Conservation (phyloP, 192 early-diverging fungal species). For the Coemansia sp. region DNA sequence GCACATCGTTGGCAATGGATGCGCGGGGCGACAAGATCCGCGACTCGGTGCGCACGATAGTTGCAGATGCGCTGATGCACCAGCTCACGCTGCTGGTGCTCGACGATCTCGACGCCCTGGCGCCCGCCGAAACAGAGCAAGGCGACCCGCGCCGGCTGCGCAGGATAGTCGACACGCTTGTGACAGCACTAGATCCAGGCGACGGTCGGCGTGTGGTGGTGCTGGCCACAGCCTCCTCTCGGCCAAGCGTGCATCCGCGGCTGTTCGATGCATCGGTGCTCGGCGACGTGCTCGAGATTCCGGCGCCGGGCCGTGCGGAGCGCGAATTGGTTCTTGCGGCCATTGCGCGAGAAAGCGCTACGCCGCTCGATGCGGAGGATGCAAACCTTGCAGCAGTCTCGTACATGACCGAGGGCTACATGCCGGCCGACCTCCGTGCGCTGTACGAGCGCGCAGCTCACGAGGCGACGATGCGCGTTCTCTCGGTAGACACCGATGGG, state of each 20-base stretch:
- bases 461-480: conserved; percentile 70
- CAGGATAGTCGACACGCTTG: conserved; percentile 25
- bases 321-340: conserved; percentile 68
- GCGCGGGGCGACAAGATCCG: conserved; percentile 12
- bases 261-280: conserved; percentile 26
- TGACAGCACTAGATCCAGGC: background rate
- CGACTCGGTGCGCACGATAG: conserved; percentile 18
- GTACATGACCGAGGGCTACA: conserved; percentile 83
- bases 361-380: conserved; percentile 52
- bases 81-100: conserved; percentile 45
- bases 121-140: conserved; percentile 44
- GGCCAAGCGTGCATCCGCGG: conserved; percentile 29
- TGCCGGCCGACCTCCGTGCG: conserved; percentile 76
- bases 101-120: conserved; percentile 49
- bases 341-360: conserved; percentile 61
- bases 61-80: conserved; percentile 12
- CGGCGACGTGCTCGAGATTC: conserved; percentile 27
- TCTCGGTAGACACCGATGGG: conserved; percentile 4
- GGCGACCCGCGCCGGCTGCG: conserved; percentile 21
- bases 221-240: conserved; percentile 39
- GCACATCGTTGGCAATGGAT: conserved; percentile 23
- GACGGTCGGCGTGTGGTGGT: conserved; percentile 22
- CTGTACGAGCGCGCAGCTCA: conserved; percentile 81
- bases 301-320: conserved; percentile 31
- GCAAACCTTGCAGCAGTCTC: conserved; percentile 76